phyloP scores from a whole-genome alignment of 2,329 filamentous ascomycete species.

The Dactylonectria estremocensis region DNA sequence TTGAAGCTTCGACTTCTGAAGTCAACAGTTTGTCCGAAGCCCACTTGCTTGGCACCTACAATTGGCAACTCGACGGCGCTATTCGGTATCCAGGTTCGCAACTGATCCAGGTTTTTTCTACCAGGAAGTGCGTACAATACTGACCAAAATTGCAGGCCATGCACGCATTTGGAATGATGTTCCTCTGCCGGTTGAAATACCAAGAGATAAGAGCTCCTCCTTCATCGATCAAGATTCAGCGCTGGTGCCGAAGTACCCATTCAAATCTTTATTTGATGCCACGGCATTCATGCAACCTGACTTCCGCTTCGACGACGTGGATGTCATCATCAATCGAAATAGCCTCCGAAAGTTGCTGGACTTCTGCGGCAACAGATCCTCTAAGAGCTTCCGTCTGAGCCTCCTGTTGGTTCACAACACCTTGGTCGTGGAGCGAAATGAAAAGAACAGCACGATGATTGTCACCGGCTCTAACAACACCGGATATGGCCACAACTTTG shows the following conservation, averaged over 20 bases:
- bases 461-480: neutral
- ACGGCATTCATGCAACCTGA: constrained; percentile 40
- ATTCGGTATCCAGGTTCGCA: too few species aligned
- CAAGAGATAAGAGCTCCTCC: constrained; percentile 12
- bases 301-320: constrained; percentile 46
- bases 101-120: too few species aligned
- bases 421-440: constrained; percentile 36
- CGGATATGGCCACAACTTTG: constrained; percentile 34
- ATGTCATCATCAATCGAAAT: constrained; percentile 50
- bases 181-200: too few species aligned
- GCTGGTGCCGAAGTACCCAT: constrained; percentile 40
- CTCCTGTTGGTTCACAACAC: constrained; percentile 30
- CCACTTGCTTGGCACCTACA: too few species aligned
- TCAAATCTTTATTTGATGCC: constrained; percentile 50
- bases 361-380: constrained; percentile 35
- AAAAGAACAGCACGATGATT: neutral
- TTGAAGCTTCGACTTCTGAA: too few species aligned
- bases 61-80: too few species aligned
- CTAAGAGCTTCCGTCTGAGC: constrained; percentile 39
- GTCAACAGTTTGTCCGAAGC: too few species aligned
- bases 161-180: too few species aligned
- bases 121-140: too few species aligned
- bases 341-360: constrained; percentile 42
- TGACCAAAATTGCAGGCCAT: too few species aligned
- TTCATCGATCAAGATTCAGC: constrained; percentile 35